Conservation (phyloP, 768 basidiomycete species). For the Strobilomyces dryophilus region DNA sequence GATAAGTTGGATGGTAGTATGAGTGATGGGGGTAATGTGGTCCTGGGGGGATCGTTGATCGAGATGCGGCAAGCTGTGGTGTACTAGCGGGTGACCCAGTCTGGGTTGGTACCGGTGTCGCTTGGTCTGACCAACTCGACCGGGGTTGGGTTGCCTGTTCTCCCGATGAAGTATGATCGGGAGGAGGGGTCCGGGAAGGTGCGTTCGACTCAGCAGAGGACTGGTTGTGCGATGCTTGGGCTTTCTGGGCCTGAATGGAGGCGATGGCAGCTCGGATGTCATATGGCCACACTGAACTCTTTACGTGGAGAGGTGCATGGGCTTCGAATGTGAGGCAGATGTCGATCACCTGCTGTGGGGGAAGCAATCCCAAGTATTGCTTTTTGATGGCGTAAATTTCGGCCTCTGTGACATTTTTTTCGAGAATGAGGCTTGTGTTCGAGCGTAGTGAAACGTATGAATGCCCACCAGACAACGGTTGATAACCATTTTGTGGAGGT, state of each 20-base stretch:
- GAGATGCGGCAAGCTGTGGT: slow-evolving; percentile 16
- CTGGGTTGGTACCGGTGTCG: slow-evolving; percentile 23
- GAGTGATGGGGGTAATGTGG: slow-evolving; percentile 50
- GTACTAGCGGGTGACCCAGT: slow-evolving; percentile 20
- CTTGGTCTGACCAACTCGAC: slow-evolving; percentile 16
- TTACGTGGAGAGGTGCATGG: slow-evolving; percentile 62
- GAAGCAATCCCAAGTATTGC: slow-evolving; percentile 64
- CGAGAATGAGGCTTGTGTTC: slow-evolving; percentile 10
- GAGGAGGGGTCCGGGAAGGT: slow-evolving; percentile 9
- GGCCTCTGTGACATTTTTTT: slow-evolving; percentile 34
- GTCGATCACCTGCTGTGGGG: slow-evolving; percentile 71
- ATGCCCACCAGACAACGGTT: slow-evolving; percentile 34
- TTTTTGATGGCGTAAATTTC: slow-evolving; percentile 60
- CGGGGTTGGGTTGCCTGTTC: slow-evolving; percentile 14
- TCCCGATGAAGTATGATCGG: slow-evolving; percentile 11
- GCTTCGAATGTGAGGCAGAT: slow-evolving; percentile 71
- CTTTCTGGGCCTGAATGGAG: slow-evolving; percentile 36
- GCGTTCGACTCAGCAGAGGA: slow-evolving; percentile 11
- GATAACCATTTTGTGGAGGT: slow-evolving; percentile 34
- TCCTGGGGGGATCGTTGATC: slow-evolving; percentile 20
- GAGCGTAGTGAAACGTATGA: slow-evolving; percentile 20
- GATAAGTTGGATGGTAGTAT: slow-evolving; percentile 57
- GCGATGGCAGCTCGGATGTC: slow-evolving; percentile 65
- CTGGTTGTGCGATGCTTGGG: slow-evolving; percentile 21
- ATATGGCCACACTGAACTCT: slow-evolving; percentile 66